A percentile compares a stretch with the other conserved stretches of the same genome.
Evolutionary conservation across 2,329 filamentous ascomycete species (phyloP).

Genomic region (Shiraia sp.): DNA sequence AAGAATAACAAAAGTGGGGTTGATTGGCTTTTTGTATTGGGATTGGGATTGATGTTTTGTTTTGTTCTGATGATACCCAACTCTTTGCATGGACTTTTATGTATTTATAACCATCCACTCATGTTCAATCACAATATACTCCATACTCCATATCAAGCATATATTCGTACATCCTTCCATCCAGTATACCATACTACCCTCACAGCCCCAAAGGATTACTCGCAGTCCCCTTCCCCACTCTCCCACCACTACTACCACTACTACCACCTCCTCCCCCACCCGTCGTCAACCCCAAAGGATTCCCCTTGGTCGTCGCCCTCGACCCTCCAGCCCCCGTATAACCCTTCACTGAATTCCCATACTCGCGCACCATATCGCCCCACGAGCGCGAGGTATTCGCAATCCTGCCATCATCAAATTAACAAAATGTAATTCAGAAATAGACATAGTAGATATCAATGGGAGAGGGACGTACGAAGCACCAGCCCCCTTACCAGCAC

Average conservation of each 20-base stretch:
- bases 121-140: too few species aligned
- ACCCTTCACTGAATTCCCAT: constrained; percentile 57
- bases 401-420: constrained; percentile 38
- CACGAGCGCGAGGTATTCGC: constrained; percentile 50
- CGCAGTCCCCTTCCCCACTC: constrained; percentile 32
- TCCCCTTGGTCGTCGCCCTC: constrained; percentile 49
- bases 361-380: constrained; percentile 54
- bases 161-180: neutral
- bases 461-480: constrained; percentile 34
- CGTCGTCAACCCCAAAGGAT: constrained; percentile 51
- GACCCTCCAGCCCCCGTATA: constrained; percentile 49
- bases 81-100: too few species aligned
- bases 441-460: neutral
- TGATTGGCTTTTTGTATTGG: too few species aligned
- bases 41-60: too few species aligned
- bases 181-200: too few species aligned
- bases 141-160: too few species aligned
- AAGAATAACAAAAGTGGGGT: too few species aligned
- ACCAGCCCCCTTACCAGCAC: constrained; percentile 51
- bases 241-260: constrained; percentile 27
- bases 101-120: too few species aligned
- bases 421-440: neutral
- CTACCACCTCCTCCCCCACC: constrained; percentile 30
- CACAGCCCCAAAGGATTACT: constrained; percentile 51
- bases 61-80: too few species aligned